These are phyloP conservation scores for Podospora pseudopauciseta DNA, from an alignment of 495 filamentous ascomycete species.

Conservation along the genomic window DNA sequence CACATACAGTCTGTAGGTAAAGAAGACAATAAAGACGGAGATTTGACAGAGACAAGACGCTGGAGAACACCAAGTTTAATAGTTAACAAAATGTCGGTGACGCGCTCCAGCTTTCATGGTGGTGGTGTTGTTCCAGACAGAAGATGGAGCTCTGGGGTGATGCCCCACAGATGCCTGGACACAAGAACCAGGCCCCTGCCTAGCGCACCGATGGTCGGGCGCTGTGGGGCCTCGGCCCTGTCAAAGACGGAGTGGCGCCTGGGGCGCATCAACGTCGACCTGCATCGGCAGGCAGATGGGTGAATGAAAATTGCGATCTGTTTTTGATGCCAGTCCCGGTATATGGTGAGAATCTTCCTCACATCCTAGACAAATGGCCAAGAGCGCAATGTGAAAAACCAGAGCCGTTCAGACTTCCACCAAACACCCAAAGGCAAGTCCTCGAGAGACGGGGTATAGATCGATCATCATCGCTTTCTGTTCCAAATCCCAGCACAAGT, in stretches of 20 bases:
- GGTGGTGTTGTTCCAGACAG: neutral
- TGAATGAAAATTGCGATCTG: neutral
- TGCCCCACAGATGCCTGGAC: neutral
- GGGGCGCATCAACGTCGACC: neutral
- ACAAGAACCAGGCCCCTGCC: neutral
- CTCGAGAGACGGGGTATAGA: slow-evolving; percentile 51
- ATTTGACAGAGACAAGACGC: neutral
- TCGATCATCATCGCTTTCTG: slow-evolving; percentile 64
- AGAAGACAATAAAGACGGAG: neutral
- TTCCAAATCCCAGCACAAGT: slow-evolving; percentile 46
- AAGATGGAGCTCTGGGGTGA: neutral
- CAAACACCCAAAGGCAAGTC: slow-evolving; percentile 53
- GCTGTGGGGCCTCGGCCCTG: no score
- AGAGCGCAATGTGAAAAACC: slow-evolving; percentile 42
- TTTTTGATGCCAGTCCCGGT: neutral
- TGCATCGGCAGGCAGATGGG: neutral
- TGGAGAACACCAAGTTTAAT: neutral
- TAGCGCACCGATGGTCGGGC: no score
- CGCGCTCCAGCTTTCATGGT: neutral
- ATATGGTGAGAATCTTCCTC: slow-evolving; percentile 36
- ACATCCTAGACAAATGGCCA: slow-evolving; percentile 30
- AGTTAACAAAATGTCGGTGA: neutral
- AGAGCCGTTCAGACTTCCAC: slow-evolving; percentile 61
- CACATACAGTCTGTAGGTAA: neutral
- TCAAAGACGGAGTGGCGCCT: no score